A percentile compares a stretch with the other conserved stretches of the same genome.
Conservation (phyloP, 176 grass and related monocot genomes). For the Secale cereale region DNA sequence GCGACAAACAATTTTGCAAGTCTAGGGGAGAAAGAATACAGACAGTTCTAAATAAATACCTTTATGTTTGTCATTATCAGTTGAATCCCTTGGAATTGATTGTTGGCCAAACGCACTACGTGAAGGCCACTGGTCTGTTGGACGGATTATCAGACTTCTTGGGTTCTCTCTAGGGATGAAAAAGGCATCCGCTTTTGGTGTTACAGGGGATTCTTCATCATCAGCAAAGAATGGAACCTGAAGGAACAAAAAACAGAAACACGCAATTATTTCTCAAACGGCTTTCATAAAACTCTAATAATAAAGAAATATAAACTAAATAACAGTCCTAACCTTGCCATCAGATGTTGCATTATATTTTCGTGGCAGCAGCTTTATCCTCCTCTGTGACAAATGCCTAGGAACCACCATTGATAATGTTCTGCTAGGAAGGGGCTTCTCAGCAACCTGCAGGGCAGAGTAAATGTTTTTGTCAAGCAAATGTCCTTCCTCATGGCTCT, state of each 20-base stretch:
- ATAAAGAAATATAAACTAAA: not conserved
- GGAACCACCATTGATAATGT: conserved; percentile 66
- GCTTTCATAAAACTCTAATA: not conserved
- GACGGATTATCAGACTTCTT: conserved; percentile 79
- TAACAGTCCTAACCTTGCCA: conserved; percentile 57
- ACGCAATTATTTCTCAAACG: conserved; percentile 8
- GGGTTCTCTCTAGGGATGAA: conserved; percentile 96
- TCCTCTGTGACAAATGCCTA: conserved; percentile 85
- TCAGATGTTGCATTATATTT: conserved; percentile 72
- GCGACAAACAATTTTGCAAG: not conserved
- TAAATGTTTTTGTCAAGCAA: conserved; percentile 21
- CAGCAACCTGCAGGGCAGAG: conserved; percentile 70
- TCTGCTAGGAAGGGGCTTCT: conserved; percentile 66
- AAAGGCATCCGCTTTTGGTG: conserved; percentile 89
- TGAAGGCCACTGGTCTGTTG: conserved; percentile 76
- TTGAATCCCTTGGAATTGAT: conserved; percentile 34
- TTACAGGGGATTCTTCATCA: conserved; percentile 68
- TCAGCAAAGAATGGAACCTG: conserved; percentile 83
- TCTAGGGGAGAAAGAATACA: conserved; percentile 7
- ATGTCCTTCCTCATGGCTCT: not conserved
- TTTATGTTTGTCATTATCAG: conserved; percentile 36
- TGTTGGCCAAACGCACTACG: conserved; percentile 25
- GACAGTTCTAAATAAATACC: conserved; percentile 41
- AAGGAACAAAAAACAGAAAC: conserved; percentile 1
- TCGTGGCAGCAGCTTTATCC: conserved; percentile 71